Conservation (phyloP, 2,329 filamentous ascomycete genomes). For the Aureobasidium subglaciale region DNA sequence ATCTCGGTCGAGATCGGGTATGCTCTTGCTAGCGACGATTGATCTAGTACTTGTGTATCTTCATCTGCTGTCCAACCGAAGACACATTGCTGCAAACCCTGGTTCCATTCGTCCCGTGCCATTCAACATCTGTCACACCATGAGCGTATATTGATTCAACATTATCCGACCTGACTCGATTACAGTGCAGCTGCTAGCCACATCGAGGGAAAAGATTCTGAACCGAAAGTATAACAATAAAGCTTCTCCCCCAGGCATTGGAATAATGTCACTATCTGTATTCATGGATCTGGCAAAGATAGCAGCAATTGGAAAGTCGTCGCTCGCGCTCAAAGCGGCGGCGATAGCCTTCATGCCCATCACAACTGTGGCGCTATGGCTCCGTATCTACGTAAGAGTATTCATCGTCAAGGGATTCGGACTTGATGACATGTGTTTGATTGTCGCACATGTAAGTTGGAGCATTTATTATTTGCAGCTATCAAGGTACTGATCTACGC, state of each 20-base stretch:
- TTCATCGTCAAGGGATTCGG: slow-evolving; percentile 3
- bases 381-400: not conserved
- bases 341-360: not conserved
- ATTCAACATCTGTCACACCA: not conserved
- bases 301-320: not conserved
- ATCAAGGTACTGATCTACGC: not conserved
- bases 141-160: not conserved
- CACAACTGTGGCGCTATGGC: not conserved
- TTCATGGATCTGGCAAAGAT: not conserved
- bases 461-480: too few species aligned
- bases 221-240: not conserved
- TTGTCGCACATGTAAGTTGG: not conserved
- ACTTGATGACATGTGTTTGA: not conserved
- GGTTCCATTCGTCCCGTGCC: not conserved
- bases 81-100: not conserved
- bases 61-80: not conserved
- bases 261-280: not conserved
- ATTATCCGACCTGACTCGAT: not conserved
- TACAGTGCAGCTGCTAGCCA: not conserved
- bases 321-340: not conserved
- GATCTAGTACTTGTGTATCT: not conserved
- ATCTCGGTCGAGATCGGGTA: not conserved
- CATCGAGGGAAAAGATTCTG: not conserved
- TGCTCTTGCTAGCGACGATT: not conserved
- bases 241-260: not conserved